Evolutionary conservation across 305 asterid genomes (phyloP).

Genomic region (Stenogyne calaminthoides): DNA sequence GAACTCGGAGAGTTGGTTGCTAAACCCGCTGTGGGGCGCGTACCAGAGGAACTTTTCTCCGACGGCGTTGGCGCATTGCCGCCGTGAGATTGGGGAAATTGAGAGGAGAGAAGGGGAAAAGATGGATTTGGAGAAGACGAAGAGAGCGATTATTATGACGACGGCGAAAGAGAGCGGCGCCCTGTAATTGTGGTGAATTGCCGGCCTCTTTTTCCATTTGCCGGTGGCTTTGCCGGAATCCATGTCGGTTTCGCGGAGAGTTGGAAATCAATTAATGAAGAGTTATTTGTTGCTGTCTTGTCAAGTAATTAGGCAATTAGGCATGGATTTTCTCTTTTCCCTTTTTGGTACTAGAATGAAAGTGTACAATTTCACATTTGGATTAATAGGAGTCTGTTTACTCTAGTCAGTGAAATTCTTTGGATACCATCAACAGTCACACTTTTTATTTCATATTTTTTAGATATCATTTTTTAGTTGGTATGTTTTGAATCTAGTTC

Average conservation of each 20-base stretch:
- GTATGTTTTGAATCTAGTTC: too few species aligned
- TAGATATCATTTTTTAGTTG: too few species aligned
- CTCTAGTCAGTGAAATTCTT: too few species aligned
- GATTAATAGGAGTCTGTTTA: too few species aligned
- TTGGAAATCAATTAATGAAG: not conserved
- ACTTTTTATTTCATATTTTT: too few species aligned
- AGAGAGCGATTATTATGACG: slow-evolving; percentile 40
- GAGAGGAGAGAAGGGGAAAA: slow-evolving; percentile 41
- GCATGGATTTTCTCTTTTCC: too few species aligned
- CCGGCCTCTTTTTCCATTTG: slow-evolving; percentile 39
- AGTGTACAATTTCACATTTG: too few species aligned
- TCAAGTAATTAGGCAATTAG: too few species aligned
- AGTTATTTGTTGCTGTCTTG: not conserved
- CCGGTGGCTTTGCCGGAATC: slow-evolving; percentile 31
- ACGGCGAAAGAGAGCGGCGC: slow-evolving; percentile 31
- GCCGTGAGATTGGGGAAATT: slow-evolving; percentile 36
- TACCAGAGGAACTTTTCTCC: slow-evolving; percentile 76
- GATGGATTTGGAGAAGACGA: slow-evolving; percentile 47
- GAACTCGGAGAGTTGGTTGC: slow-evolving; percentile 92
- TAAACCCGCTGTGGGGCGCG: slow-evolving; percentile 97
- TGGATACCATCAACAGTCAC: too few species aligned
- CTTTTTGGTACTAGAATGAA: too few species aligned
- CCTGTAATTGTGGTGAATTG: slow-evolving; percentile 28
- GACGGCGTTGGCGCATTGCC: slow-evolving; percentile 32
- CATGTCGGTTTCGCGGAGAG: slow-evolving; percentile 25